phyloP scores from a whole-genome alignment of 2,329 filamentous ascomycete species.

The Hypoxylon rubiginosum region DNA sequence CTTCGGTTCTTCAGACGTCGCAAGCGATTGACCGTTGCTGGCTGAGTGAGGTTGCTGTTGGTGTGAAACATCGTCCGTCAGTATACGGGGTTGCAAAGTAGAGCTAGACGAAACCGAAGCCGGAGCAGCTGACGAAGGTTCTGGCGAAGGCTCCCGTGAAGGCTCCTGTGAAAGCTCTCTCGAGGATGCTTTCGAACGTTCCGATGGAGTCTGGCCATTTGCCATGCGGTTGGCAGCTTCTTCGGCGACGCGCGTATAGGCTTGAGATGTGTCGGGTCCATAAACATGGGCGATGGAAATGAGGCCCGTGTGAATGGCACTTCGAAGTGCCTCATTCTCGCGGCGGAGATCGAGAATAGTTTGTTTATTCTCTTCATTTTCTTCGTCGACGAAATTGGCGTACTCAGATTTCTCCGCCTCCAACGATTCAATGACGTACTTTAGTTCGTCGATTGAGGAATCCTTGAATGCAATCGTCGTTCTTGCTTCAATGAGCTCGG shows the following conservation, averaged over 20 bases:
- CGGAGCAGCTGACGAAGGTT: background rate
- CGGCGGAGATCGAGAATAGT: background rate
- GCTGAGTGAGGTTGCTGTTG: background rate
- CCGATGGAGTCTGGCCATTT: conserved; percentile 15
- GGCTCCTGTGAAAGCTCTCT: too few species aligned
- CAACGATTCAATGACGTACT: background rate
- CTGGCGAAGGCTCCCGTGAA: background rate
- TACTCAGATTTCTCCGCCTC: conserved; percentile 8
- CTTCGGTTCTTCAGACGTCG: background rate
- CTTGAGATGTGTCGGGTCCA: background rate
- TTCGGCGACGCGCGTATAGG: background rate
- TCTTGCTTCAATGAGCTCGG: conserved; percentile 19
- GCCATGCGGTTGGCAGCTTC: conserved; percentile 28
- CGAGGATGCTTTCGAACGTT: background rate
- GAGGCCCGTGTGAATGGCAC: background rate
- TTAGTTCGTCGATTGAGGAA: conserved; percentile 6
- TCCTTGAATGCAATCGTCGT: conserved; percentile 17
- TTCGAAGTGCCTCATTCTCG: background rate
- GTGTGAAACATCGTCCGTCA: too few species aligned
- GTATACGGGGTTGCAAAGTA: too few species aligned
- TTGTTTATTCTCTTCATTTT: background rate
- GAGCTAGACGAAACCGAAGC: too few species aligned
- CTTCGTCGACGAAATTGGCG: background rate
- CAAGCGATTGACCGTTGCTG: background rate
- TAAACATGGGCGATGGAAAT: conserved; percentile 4